Evolutionary conservation across 2,329 filamentous ascomycete species (phyloP).

Genomic region (Pseudodiploospora longispora): DNA sequence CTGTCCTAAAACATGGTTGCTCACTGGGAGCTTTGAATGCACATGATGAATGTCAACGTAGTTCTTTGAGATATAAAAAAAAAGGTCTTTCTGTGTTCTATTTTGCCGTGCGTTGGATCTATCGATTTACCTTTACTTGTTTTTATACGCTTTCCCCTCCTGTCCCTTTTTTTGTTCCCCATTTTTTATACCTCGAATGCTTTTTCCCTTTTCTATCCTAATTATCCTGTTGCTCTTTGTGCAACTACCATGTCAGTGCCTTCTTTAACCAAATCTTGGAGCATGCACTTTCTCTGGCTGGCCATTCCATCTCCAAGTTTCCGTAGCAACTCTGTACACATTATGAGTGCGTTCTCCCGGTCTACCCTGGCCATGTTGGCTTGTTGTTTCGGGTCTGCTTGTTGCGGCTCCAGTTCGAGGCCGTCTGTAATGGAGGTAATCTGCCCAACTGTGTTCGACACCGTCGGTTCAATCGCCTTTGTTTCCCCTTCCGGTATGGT

Average conservation of each 20-base stretch:
- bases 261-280: slow-evolving; percentile 41
- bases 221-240: slow-evolving; percentile 12
- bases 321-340: slow-evolving; percentile 48
- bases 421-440: slow-evolving; percentile 20
- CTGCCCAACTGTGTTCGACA: slow-evolving; percentile 8
- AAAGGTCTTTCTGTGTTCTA: slow-evolving; percentile 7
- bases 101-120: slow-evolving; percentile 1
- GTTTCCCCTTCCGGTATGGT: slow-evolving; percentile 2
- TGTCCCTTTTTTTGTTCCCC: background rate
- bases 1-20: slow-evolving; percentile 19
- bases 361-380: slow-evolving; percentile 44
- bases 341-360: slow-evolving; percentile 52
- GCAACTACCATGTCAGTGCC: slow-evolving; percentile 38
- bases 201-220: background rate
- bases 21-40: slow-evolving; percentile 19
- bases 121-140: background rate
- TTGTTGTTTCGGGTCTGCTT: slow-evolving; percentile 34
- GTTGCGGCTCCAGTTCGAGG: slow-evolving; percentile 38
- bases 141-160: background rate
- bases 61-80: background rate
- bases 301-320: slow-evolving; percentile 33
- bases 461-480: slow-evolving; percentile 10
- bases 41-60: slow-evolving; percentile 3
- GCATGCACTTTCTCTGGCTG: slow-evolving; percentile 27
- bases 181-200: background rate